Evolutionary conservation across 805 yeast genomes (phyloP), one percentile per base, ranked within the genome.

Genomic region (Candida patagonica): DNA sequence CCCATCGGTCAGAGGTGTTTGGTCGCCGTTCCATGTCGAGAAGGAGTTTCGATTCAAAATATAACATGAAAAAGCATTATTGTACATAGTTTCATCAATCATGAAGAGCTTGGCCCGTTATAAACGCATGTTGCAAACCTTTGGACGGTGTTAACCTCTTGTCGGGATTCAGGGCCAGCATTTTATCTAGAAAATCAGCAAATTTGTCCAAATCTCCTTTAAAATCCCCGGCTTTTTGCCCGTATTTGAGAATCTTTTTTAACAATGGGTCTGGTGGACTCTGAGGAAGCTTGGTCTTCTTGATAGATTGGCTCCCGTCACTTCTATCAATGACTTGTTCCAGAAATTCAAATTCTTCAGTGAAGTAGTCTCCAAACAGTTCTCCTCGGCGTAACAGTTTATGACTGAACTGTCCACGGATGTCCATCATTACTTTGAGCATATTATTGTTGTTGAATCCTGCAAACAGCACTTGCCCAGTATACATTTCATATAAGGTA

Each of bases 11-110:
- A 81, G 98, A 70, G 98, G 98, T 55, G 71, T 92, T 36, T 92
- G 98, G 98, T 87, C 96, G 34, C 98, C 98, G 43, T 70, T 89
- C 67, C 96, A 88, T 56, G 80, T 73, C 37, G 74, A 70, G 41
- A 69, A 73, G 46, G 57, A 61, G 27, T 65, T 57, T 44, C 68
- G 80, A 55, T 67, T 65, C 58, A 68, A 63, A 52, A 60, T 72
- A 29, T 71, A 58, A 55, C 16, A 19, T 22, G 27, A 25, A 23
- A 22, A 31, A 36, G 42, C 30, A 39, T 19, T 27, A n/a, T 29
- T 30, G 35, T 37, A 30, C 26, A 30, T 31, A 37, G 22, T 21
- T 24, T 29, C 31, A 10, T 29, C 31, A 29, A 32, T 32, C 20
- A 15, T 32, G 25, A 8, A 16, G 13, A 22, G 8, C 8, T 9